A percentile compares a stretch with the other conserved stretches of the same genome.
Conservation (phyloP, 176 grass and related monocot genomes). For the Puccinellia tenuiflora region DNA sequence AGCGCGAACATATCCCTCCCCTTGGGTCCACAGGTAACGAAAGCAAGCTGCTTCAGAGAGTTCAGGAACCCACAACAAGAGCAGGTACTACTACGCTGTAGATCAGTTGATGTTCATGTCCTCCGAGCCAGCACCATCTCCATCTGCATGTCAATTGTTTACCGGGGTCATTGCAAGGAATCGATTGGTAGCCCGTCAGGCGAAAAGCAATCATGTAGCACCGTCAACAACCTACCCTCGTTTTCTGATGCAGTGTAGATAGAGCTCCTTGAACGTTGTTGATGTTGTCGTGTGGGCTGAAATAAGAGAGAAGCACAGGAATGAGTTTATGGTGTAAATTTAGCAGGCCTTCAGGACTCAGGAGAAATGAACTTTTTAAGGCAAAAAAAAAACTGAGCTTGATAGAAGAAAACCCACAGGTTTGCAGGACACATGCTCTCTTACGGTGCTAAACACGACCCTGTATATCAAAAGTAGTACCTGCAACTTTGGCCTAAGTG, state of each 20-base stretch:
- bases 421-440: not conserved
- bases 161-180: not conserved
- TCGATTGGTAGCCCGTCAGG: not conserved
- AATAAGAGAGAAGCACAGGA: slow-evolving; percentile 9
- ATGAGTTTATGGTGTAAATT: not conserved
- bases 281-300: slow-evolving; percentile 79
- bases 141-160: slow-evolving; percentile 39
- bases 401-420: not conserved
- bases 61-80: not conserved
- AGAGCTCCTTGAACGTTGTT: slow-evolving; percentile 65
- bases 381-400: not conserved
- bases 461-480: slow-evolving; percentile 17
- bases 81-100: not conserved
- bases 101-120: slow-evolving; percentile 65
- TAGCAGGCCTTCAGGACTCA: not conserved
- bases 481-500: slow-evolving; percentile 91
- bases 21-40: not conserved
- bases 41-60: not conserved
- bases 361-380: not conserved
- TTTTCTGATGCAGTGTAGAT: slow-evolving; percentile 60
- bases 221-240: slow-evolving; percentile 42
- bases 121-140: slow-evolving; percentile 49
- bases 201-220: not conserved
- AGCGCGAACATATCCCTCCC: not conserved
- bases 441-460: slow-evolving; percentile 7